Evolutionary conservation across 1,284 basidiomycete genomes (phyloP).

Genomic region (Mycosarcoma mackinlayi): DNA sequence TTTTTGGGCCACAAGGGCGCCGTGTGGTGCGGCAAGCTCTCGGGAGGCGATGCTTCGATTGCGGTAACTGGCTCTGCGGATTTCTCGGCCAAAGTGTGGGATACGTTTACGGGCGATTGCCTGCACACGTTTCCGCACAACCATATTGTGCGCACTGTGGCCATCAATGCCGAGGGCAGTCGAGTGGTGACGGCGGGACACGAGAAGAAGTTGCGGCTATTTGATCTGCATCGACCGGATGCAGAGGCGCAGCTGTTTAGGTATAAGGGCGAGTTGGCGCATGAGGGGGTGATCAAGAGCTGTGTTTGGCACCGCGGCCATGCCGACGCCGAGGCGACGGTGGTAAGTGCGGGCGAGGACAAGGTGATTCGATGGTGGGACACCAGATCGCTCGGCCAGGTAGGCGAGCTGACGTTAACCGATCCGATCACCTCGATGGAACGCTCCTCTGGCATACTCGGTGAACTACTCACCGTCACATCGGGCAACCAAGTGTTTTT

Average conservation of each 20-base stretch:
- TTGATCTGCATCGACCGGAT: slow-evolving; percentile 79
- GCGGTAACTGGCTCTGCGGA: slow-evolving; percentile 96
- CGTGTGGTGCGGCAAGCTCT: slow-evolving; percentile 96
- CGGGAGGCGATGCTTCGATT: slow-evolving; percentile 74
- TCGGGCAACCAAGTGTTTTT: slow-evolving; percentile 92
- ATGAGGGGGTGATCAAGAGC: slow-evolving; percentile 90
- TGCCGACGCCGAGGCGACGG: slow-evolving; percentile 72
- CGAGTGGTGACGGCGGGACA: slow-evolving; percentile 91
- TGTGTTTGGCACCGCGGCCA: slow-evolving; percentile 83
- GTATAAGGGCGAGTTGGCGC: slow-evolving; percentile 67
- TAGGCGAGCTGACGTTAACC: slow-evolving; percentile 79
- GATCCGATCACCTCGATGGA: slow-evolving; percentile 94
- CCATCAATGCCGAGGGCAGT: slow-evolving; percentile 77
- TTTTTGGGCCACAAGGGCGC: slow-evolving; percentile 98
- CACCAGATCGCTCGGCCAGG: slow-evolving; percentile 79
- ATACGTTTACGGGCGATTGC: slow-evolving; percentile 86
- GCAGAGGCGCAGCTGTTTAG: slow-evolving; percentile 83
- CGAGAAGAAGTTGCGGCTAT: slow-evolving; percentile 96
- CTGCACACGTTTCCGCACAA: slow-evolving; percentile 95
- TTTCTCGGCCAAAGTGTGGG: slow-evolving; percentile 99
- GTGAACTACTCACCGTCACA: slow-evolving; percentile 86
- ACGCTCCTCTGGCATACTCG: slow-evolving; percentile 76
- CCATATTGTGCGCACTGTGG: slow-evolving; percentile 96
- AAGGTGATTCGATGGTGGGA: slow-evolving; percentile 96
- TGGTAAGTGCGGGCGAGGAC: slow-evolving; percentile 91